Conservation (phyloP, 371 early-diverging fungal species). For the Actinomucor elegans region DNA sequence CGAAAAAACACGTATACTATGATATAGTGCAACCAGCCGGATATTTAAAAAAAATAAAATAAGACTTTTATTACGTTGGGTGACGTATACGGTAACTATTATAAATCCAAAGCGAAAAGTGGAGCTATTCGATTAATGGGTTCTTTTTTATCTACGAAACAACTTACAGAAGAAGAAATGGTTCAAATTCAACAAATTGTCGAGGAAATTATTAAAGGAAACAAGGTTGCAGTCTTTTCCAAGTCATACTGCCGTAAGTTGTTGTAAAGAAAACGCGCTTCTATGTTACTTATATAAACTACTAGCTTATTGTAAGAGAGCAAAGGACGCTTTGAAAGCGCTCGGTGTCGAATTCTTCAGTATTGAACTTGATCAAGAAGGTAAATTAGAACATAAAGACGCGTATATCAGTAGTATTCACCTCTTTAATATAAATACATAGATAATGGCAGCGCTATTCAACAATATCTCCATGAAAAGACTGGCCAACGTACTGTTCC, state of each 20-base stretch:
- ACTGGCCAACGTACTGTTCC: constrained; percentile 89
- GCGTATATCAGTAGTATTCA: neutral
- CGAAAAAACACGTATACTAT: too few relatives aligned
- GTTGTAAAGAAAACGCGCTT: neutral
- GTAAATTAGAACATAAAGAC: too few relatives aligned
- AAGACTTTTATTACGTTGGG: too few relatives aligned
- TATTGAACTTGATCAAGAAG: constrained; percentile 54
- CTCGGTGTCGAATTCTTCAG: constrained; percentile 33
- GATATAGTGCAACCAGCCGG: too few relatives aligned
- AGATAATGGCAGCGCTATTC: constrained; percentile 72
- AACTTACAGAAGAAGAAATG: constrained; percentile 30
- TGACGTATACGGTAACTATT: too few relatives aligned
- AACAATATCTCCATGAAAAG: constrained; percentile 60
- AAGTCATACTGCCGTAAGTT: constrained; percentile 76
- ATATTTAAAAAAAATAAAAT: too few relatives aligned
- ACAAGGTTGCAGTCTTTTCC: constrained; percentile 64
- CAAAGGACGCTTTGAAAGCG: constrained; percentile 57
- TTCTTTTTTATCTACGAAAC: constrained; percentile 6
- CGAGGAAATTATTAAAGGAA: constrained; percentile 28
- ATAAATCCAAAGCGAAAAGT: too few relatives aligned
- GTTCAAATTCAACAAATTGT: constrained; percentile 20
- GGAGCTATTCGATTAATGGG: too few relatives aligned
- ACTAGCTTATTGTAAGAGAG: constrained; percentile 63
- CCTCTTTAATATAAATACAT: too few relatives aligned
- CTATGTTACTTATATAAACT: neutral